Evolutionary conservation across 768 basidiomycete species (phyloP).

Genomic region (Boletus reticuloceps): DNA sequence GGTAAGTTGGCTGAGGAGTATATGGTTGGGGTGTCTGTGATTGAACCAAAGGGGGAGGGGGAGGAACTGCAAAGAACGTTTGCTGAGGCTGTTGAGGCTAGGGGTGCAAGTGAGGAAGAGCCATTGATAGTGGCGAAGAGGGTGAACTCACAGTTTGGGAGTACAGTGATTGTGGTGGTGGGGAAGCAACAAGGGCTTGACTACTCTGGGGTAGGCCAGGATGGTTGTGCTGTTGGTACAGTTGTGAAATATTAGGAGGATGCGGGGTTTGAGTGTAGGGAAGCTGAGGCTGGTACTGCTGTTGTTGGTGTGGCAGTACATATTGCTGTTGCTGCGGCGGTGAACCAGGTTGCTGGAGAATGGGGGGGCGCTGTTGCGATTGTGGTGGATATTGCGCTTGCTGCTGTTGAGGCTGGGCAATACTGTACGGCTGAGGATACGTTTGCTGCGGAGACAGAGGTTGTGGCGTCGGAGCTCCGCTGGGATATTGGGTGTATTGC

Average conservation of each 20-base stretch:
- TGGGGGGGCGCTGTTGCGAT: slow-evolving; percentile 6
- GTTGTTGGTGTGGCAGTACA: slow-evolving; percentile 8
- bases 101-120: not conserved
- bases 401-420: slow-evolving; percentile 16
- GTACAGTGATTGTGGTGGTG: not conserved
- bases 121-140: not conserved
- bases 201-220: slow-evolving; percentile 9
- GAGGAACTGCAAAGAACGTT: slow-evolving; percentile 13
- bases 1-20: slow-evolving; percentile 18
- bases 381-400: slow-evolving; percentile 7
- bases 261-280: slow-evolving; percentile 14
- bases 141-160: slow-evolving; percentile 12
- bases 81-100: slow-evolving; percentile 13
- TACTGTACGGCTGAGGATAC: slow-evolving; percentile 6
- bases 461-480: slow-evolving; percentile 6
- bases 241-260: slow-evolving; percentile 11
- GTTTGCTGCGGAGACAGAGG: slow-evolving; percentile 9
- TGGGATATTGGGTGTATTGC: slow-evolving; percentile 16
- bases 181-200: not conserved
- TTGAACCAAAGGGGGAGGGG: slow-evolving; percentile 14
- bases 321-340: slow-evolving; percentile 9
- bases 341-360: slow-evolving; percentile 9
- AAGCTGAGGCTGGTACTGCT: slow-evolving; percentile 11
- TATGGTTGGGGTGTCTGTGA: slow-evolving; percentile 12
- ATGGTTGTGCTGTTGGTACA: slow-evolving; percentile 15